Conservation (phyloP, 2,329 filamentous ascomycete species). For the Periconia sp. region DNA sequence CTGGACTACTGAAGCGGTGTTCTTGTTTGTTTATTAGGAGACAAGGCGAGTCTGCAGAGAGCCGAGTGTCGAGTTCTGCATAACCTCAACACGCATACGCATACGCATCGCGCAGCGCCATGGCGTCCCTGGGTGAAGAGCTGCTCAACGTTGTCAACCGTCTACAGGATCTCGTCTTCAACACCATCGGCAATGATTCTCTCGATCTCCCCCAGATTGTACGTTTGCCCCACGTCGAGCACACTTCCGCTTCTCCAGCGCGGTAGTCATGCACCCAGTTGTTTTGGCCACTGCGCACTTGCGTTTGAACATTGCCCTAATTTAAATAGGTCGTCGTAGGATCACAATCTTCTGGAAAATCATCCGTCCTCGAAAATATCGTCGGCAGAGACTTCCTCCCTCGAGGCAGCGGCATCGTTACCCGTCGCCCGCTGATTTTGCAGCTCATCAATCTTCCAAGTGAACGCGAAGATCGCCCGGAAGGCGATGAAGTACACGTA, state of each 20-base stretch:
- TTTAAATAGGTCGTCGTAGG: slow-evolving; percentile 86
- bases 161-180: slow-evolving; percentile 97
- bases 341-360: slow-evolving; percentile 97
- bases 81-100: slow-evolving; percentile 7
- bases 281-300: not conserved
- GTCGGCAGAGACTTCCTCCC: slow-evolving; percentile 97
- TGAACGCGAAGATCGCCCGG: slow-evolving; percentile 68
- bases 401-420: slow-evolving; percentile 94
- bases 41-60: slow-evolving; percentile 24
- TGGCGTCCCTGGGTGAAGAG: slow-evolving; percentile 96
- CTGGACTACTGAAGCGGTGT: slow-evolving; percentile 2
- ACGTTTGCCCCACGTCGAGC: slow-evolving; percentile 60
- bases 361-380: slow-evolving; percentile 97
- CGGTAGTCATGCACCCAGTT: not conserved
- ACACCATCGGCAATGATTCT: slow-evolving; percentile 98
- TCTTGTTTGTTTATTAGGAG: slow-evolving; percentile 28
- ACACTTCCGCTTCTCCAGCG: not conserved
- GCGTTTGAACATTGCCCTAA: slow-evolving; percentile 11
- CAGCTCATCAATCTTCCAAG: slow-evolving; percentile 95
- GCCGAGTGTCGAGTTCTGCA: not conserved
- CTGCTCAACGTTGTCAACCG: slow-evolving; percentile 95
- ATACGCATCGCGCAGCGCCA: slow-evolving; percentile 46
- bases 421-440: slow-evolving; percentile 87
- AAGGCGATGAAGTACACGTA: slow-evolving; percentile 64
- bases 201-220: slow-evolving; percentile 98